Evolutionary conservation across 306 rosid genomes (phyloP), one percentile per base, ranked within the genome.

Genomic region (Neltuma alba): DNA sequence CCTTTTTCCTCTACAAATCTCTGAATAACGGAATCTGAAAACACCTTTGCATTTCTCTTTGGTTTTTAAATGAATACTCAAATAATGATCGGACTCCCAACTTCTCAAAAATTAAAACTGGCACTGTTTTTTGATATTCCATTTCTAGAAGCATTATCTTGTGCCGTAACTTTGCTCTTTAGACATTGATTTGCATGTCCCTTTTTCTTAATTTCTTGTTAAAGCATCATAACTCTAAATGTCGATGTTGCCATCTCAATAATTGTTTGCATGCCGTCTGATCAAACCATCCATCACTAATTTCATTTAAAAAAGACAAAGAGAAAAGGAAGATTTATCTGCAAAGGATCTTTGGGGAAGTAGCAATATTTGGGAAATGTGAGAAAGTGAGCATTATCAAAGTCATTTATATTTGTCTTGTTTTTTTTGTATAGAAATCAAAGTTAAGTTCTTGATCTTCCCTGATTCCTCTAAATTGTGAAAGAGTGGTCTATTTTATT

Each of bases 61-160:
- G 2, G 9, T 41, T 38, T 15, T 6, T 0, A 3, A 21, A 20
- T n/a, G 30, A 54, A 21, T 21, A 54, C 21, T n/a, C 21, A 54
- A 21, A 54, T 54, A 54, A 54, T 54, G 12, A 8, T 54, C 28
- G 6, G 33, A 4, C 27, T 10, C 63, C 33, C 30, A 11, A 16
- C 37, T 10, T 45, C 20, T 13, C 52, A 5, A 20, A 25, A 25
- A 57, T 25, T 25, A 23, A 57, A 57, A 57, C 16, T 44, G 9
- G 57, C 30, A 12, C 60, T 69, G 21, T 37, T 70, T 70, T 45
- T 47, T 72, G 45, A 69, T 76, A 42, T 37, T 6, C 25, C 44
- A 23, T 27, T 20, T 44, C 45, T 52, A 48, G 28, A 73, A 63
- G 47, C 44, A 37, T 31, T 28, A 63, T 57, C 20, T 47, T 25